These are phyloP conservation scores for Tolypocladium capitatum DNA, from an alignment of 2,329 filamentous ascomycete species.

Conservation along the genomic window DNA sequence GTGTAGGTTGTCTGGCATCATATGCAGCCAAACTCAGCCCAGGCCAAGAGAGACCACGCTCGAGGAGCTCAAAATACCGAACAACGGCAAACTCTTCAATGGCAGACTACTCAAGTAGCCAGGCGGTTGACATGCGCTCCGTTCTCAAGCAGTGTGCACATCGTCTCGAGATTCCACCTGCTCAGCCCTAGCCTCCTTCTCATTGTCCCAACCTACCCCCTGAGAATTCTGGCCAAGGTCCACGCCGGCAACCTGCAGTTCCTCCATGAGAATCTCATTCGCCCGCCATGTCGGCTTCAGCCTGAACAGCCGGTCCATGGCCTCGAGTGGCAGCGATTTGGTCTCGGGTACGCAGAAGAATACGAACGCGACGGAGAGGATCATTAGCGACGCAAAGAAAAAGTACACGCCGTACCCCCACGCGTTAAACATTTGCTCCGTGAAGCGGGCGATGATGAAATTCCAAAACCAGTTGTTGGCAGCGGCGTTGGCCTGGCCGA, in stretches of 20 bases:
- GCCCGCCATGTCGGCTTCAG: constrained; percentile 30
- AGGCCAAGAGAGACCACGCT: too few relatives aligned
- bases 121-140: background rate
- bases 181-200: constrained; percentile 12
- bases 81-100: too few relatives aligned
- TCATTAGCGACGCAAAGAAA: constrained; percentile 53
- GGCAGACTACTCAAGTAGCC: too few relatives aligned
- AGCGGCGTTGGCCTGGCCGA: constrained; percentile 60
- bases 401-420: constrained; percentile 55
- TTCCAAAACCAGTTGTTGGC: constrained; percentile 64
- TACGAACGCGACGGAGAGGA: constrained; percentile 43
- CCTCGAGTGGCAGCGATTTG: constrained; percentile 50
- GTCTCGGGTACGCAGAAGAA: constrained; percentile 54
- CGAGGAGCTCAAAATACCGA: too few relatives aligned
- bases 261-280: constrained; percentile 28
- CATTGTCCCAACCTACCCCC: constrained; percentile 12
- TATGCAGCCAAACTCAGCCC: too few relatives aligned
- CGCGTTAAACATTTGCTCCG: constrained; percentile 47
- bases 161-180: constrained; percentile 9
- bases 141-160: background rate
- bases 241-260: constrained; percentile 21
- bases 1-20: too few relatives aligned
- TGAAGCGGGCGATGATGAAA: constrained; percentile 56
- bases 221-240: constrained; percentile 19
- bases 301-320: constrained; percentile 49